Base-by-base conservation (phyloP, 139 green algal genomes). In the Edaphochlamys debaryana region DNA sequence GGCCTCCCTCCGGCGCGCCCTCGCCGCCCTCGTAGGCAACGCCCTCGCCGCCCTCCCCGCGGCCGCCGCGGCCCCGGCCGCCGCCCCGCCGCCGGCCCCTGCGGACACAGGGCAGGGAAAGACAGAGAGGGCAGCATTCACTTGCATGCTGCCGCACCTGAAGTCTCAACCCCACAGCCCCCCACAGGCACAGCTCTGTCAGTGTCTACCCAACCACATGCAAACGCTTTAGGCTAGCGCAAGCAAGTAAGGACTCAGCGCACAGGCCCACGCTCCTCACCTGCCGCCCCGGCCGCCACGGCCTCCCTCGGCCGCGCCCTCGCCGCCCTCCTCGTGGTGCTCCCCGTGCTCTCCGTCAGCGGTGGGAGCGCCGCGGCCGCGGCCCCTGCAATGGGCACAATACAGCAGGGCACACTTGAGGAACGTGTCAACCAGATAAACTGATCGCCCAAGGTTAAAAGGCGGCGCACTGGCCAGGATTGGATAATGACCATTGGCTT, bases 371-470 rank as follows among this genome's bases (percentile, higher is more conserved):
- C 76, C 40, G 42, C 62, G 62, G 23, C 76, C 76, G 19, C 60
- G 76, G n/a, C 76, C 76, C 76, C 76, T 82, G 62, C 75, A 25
- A 19, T 4, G 11, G 62, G 62, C 25, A 22, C 52, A 27, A 27
- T 20, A 62, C 52, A 62, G 15, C 52, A 66, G 25, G 2, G 67
- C 11, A 48, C 23, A 36, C 32, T 42, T 38, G 38, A 34, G 5
- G 38, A 36, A 38, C 15, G 38, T 36, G 30, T 4, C 22, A 73
- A 4, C 4, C 63, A 4, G 3, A 17, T 34, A 23, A 9, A 37
- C 32, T 6, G 27, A 60, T 40, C 29, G 7, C 4, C 23, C 4
- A 30, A 29, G 15, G 4, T 4, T 20, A 62, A 25, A 29, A 20
- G 17, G 7, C 17, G 17, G 52, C 52, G 17, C 20, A 29, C 9